Base-by-base conservation (phyloP, 768 basidiomycete genomes). In the Boletellus emodensis region DNA sequence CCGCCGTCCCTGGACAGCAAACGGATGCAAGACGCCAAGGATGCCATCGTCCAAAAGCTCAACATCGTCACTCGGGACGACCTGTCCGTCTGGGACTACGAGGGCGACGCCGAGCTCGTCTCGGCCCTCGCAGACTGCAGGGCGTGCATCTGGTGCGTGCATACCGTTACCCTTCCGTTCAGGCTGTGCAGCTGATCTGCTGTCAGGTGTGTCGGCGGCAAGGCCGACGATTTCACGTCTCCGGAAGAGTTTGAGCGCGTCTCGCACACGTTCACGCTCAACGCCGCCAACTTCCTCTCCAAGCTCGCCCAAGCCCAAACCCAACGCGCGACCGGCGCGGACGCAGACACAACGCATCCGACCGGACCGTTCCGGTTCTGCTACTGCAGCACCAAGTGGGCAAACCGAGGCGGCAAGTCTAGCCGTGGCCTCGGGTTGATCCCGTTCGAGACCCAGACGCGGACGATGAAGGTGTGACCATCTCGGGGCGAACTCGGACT, bases 381-480 rank as follows among this genome's bases (percentile, higher is more conserved):
- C 48, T 64, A 65, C 46, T 64, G 56, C 50, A 65, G 63, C 45
- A 36, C 39, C 40, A 65, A 65, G 24, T 49, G 58, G 54, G 61
- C 60, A 3, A 55, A 58, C 28, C 54, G 63, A 33, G 20, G 54
- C 0, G 47, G 54, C 1, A 58, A 49, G 5, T 54, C 63, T 4
- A 35, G 54, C 12, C 44, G 35, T 11, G 46, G 51, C 9, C 18
- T 55, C 36, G 58, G 30, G 8, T 8, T 30, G 30, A 30, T 60
- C 39, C 46, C 51, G 35, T 56, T 48, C 10, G 63, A 65, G 28
- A 49, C 58, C 1, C 37, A 53, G 35, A 44, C 46, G n/a, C 52
- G 63, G 9, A 58, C 60, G 15, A 64, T 65, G 63, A 62, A 60
- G 63, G 63, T 62, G 26, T 2, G 50, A n/a, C n/a, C n/a, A n/a